phyloP scores from a whole-genome alignment of 805 yeast species.

The Nakazawaea ambrosiae region DNA sequence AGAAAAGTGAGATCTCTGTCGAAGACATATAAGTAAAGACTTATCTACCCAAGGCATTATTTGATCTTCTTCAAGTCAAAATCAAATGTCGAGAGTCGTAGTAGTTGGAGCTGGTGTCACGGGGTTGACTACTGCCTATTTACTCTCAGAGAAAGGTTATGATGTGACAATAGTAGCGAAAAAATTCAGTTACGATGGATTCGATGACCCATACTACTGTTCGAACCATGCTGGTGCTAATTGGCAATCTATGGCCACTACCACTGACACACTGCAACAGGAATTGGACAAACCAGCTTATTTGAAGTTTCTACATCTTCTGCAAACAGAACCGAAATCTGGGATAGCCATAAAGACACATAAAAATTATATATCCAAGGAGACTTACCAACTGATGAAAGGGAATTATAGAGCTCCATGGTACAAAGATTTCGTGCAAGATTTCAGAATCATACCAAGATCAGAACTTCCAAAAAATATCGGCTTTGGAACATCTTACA shows the following conservation, averaged over 20 bases:
- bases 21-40: too few relatives aligned
- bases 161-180: constrained; percentile 35
- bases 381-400: constrained; percentile 11
- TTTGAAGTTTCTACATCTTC: constrained; percentile 35
- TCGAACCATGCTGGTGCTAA: constrained; percentile 72
- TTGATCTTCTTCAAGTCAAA: too few relatives aligned
- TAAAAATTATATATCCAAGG: constrained; percentile 15
- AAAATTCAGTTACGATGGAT: constrained; percentile 27
- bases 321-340: constrained; percentile 37
- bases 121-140: constrained; percentile 45
- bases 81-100: constrained; percentile 17
- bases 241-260: constrained; percentile 55
- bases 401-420: constrained; percentile 31
- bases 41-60: too few relatives aligned
- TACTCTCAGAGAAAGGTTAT: constrained; percentile 32
- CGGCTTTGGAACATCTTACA: constrained; percentile 38
- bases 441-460: constrained; percentile 26
- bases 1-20: too few relatives aligned
- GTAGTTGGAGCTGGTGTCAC: constrained; percentile 44
- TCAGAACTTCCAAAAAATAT: constrained; percentile 29
- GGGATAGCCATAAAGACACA: constrained; percentile 34
- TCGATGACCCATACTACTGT: constrained; percentile 29
- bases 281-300: constrained; percentile 45
- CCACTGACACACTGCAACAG: constrained; percentile 25
- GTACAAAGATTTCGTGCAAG: constrained; percentile 39